Conservation (phyloP, 768 basidiomycete species). For the Tylopilus subfusipes region DNA sequence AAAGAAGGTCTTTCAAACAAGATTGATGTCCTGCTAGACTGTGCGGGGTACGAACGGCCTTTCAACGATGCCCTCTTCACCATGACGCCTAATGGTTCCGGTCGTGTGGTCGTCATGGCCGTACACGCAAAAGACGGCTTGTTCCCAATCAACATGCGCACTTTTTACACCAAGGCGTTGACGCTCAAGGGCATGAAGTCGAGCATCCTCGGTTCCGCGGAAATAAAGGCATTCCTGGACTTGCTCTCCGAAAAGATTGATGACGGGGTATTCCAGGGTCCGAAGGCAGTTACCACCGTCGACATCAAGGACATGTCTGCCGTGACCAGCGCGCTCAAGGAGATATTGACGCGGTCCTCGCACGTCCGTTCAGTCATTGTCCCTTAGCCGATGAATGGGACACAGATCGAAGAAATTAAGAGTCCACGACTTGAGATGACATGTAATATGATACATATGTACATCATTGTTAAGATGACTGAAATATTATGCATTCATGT, state of each 20-base stretch:
- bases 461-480: background rate
- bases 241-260: slow-evolving; percentile 31
- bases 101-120: slow-evolving; percentile 35
- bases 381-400: slow-evolving; percentile 6
- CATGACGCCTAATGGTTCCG: slow-evolving; percentile 32
- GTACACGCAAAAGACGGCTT: slow-evolving; percentile 32
- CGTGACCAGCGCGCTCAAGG: slow-evolving; percentile 22
- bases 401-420: background rate
- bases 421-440: background rate
- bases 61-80: slow-evolving; percentile 34
- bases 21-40: slow-evolving; percentile 33
- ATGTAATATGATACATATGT: background rate
- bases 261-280: slow-evolving; percentile 25
- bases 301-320: slow-evolving; percentile 17
- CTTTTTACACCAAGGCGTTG: slow-evolving; percentile 30
- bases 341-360: slow-evolving; percentile 27
- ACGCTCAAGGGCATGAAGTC: slow-evolving; percentile 33
- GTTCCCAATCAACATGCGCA: slow-evolving; percentile 31
- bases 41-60: slow-evolving; percentile 32
- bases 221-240: slow-evolving; percentile 30
- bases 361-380: slow-evolving; percentile 29
- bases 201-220: slow-evolving; percentile 17
- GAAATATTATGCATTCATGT: background rate
- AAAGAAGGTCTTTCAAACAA: slow-evolving; percentile 27
- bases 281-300: slow-evolving; percentile 23